Evolutionary conservation across 164 flowering plant genomes (phyloP).

Genomic region (Amborella trichopoda): DNA sequence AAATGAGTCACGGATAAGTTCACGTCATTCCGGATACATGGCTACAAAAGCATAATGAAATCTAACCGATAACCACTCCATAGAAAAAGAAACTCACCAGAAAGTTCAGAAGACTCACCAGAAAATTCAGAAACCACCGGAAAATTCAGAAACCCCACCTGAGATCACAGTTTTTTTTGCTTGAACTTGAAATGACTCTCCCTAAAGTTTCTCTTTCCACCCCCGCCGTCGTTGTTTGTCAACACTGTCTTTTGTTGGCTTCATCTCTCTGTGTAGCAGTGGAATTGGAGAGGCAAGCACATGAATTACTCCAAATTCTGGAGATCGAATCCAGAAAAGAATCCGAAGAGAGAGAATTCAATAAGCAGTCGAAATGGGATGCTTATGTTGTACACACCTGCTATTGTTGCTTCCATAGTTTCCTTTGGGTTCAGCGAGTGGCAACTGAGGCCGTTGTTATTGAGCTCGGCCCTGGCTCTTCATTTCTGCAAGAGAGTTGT

Average conservation of each 20-base stretch:
- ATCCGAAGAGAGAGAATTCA: not conserved
- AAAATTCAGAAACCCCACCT: not conserved
- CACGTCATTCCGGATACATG: too few relatives aligned
- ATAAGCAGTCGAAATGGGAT: conserved; percentile 36
- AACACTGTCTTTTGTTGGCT: conserved; percentile 22
- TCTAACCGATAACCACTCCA: too few relatives aligned
- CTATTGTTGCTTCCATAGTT: conserved; percentile 16
- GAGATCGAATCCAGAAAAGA: conserved; percentile 5
- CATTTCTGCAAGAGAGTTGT: conserved; percentile 58
- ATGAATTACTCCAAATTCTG: conserved; percentile 50
- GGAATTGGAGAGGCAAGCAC: conserved; percentile 39
- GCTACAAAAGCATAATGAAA: too few relatives aligned
- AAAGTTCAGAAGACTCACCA: too few relatives aligned
- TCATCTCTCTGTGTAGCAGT: conserved; percentile 7
- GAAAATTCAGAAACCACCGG: not conserved
- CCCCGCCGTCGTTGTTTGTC: conserved; percentile 30
- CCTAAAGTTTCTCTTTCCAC: conserved; percentile 19
- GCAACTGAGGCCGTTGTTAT: conserved; percentile 19
- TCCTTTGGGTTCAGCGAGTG: not conserved
- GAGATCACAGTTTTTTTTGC: not conserved
- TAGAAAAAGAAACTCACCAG: not conserved
- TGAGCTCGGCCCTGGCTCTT: conserved; percentile 33
- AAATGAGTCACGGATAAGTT: not conserved
- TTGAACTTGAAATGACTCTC: conserved; percentile 2
- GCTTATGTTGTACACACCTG: conserved; percentile 39